Percentiles rank a stretch among this genome's conserved stretches.
Evolutionary conservation across 371 early-diverging fungal genomes (phyloP).

Genomic region (Lichtheimia ramosa): DNA sequence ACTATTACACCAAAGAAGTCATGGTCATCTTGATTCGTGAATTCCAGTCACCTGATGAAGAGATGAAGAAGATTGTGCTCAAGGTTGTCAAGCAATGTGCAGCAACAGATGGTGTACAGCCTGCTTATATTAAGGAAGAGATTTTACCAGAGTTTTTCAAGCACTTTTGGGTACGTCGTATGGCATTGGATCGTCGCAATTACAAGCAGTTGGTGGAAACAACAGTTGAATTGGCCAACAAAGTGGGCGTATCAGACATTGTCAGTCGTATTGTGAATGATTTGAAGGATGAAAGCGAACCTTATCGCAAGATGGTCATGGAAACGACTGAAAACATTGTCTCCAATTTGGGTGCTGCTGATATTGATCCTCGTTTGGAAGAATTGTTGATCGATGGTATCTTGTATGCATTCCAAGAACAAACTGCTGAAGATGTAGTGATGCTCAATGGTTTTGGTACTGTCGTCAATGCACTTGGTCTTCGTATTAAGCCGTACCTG

Average conservation of each 20-base stretch:
- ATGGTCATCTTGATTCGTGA: conserved; percentile 93
- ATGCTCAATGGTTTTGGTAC: conserved; percentile 96
- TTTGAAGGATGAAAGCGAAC: conserved; percentile 94
- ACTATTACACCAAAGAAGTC: conserved; percentile 89
- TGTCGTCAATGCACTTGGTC: conserved; percentile 87
- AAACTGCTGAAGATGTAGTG: conserved; percentile 84
- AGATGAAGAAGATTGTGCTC: conserved; percentile 97
- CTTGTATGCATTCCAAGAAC: conserved; percentile 97
- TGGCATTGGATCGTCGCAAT: conserved; percentile 94
- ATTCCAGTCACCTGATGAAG: conserved; percentile 96
- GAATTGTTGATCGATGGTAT: conserved; percentile 94
- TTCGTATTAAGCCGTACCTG: conserved; percentile 89
- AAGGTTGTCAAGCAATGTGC: conserved; percentile 96
- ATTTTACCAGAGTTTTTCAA: conserved; percentile 95
- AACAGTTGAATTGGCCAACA: conserved; percentile 91
- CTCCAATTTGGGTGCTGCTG: conserved; percentile 79
- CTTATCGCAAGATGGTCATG: conserved; percentile 96
- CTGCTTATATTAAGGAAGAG: conserved; percentile 81
- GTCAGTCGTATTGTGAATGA: conserved; percentile 83
- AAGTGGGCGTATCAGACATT: conserved; percentile 91
- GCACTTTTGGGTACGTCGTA: conserved; percentile 96
- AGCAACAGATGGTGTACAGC: conserved; percentile 89
- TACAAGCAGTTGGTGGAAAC: conserved; percentile 93
- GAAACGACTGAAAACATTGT: conserved; percentile 91
- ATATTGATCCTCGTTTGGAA: conserved; percentile 89